phyloP scores from a whole-genome alignment of 2,329 filamentous ascomycete species.

The Claviceps sorghi region DNA sequence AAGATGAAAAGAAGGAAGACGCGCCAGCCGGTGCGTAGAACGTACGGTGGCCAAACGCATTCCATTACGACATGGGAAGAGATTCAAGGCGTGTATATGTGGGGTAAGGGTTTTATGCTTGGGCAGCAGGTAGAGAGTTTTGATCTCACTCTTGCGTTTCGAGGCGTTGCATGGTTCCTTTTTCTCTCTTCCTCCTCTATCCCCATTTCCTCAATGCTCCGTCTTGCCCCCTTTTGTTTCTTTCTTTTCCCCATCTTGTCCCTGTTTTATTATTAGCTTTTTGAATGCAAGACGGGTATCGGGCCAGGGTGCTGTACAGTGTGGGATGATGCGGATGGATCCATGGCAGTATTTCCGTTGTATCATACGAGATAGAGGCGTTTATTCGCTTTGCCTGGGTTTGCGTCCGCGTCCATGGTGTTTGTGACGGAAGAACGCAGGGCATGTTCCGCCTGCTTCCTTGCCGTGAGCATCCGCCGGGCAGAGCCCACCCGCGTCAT shows the following conservation, averaged over 20 bases:
- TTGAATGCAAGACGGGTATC: not conserved
- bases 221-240: no score
- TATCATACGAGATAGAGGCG: no score
- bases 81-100: not conserved
- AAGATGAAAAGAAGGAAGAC: slow-evolving; percentile 5
- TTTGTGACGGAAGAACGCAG: no score
- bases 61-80: not conserved
- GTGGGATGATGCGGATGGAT: no score
- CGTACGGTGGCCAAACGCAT: slow-evolving; percentile 3
- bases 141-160: not conserved
- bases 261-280: not conserved
- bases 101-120: not conserved
- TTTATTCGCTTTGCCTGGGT: no score
- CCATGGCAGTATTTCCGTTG: no score
- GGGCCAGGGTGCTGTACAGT: not conserved
- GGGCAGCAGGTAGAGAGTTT: not conserved
- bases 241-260: not conserved
- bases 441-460: no score
- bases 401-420: no score
- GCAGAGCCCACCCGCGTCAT: no score
- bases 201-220: not conserved
- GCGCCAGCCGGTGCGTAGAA: slow-evolving; percentile 8
- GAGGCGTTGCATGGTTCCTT: not conserved
- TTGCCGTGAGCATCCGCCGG: no score
- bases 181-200: not conserved